Base-by-base conservation (phyloP, 2,329 filamentous ascomycete genomes). In the Paecilomyces sp. region DNA sequence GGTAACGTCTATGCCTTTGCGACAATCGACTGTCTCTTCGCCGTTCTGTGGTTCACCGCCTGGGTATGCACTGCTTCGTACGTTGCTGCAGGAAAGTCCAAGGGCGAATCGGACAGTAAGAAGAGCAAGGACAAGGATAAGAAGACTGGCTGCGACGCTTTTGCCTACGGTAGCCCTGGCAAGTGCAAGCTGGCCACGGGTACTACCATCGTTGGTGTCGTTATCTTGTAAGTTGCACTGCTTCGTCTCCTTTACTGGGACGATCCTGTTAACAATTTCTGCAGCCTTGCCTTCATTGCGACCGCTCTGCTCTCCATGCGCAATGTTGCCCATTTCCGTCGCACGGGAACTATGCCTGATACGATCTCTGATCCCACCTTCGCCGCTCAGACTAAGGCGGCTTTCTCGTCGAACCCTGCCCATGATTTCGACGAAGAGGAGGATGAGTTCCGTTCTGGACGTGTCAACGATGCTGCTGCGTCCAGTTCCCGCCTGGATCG, bases 1-100 rank as follows among this genome's bases (percentile, higher is more conserved):
- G 81, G 82, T 59, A 85, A 85, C 65, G 80, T 82, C 41, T 86
- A 85, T 67, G 84, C 82, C 57, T 85, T 85, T 67, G 80, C 82
- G 8, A 73, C 76, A 2, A 69, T 87, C 59, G 85, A 87, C 65
- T 70, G 77, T 13, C 66, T 85, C 25, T 85, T 80, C 66, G 70
- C 78, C 4, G 68, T 86, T 9, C 69, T 87, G 47, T 87, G 84
- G 84, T 83, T 86, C 66, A 77, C 78, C 4, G 84, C 84, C 3
- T 84, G 84, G 75, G 75, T 83, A 13, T 76, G 80, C 47, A 76
- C 86, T 4, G 82, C 82, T 13, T 76, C 79, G 13, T 87, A 84
- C 72, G 83, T 85, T 30, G 74, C 77, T 4, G 65, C 77, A n/a
- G 83, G 83, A 7, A 82, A 84, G 63, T 74, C 73, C 6, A 73